phyloP scores from a whole-genome alignment of 306 rosid species.

The Castanea sativa region DNA sequence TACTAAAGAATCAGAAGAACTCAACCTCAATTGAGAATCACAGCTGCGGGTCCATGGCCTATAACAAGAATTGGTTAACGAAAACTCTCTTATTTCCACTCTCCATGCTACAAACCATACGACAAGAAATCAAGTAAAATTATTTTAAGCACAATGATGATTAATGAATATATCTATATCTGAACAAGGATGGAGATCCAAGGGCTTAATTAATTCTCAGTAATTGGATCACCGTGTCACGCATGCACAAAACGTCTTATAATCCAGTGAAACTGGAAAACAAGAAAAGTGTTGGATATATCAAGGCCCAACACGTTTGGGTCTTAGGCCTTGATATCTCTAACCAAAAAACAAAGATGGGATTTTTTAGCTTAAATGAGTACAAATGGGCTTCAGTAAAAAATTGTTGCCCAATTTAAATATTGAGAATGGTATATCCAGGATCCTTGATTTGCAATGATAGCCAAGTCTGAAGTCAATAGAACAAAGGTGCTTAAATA shows the following conservation, averaged over 20 bases:
- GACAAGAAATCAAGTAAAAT: not conserved
- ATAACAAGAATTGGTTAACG: not conserved
- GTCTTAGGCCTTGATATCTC: too few species aligned
- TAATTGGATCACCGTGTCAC: constrained; percentile 14
- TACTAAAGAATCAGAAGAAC: not conserved
- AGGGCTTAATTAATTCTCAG: not conserved
- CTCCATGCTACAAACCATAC: not conserved
- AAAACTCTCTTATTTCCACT: not conserved
- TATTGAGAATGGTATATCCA: constrained; percentile 66
- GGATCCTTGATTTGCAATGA: constrained; percentile 75
- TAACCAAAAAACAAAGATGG: not conserved
- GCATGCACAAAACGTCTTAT: constrained; percentile 41
- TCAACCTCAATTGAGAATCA: not conserved
- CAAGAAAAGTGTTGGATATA: constrained; percentile 1
- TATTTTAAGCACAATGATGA: not conserved
- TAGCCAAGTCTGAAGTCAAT: constrained; percentile 64
- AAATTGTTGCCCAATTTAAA: constrained; percentile 2
- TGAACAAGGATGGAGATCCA: not conserved
- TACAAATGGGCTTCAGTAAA: not conserved
- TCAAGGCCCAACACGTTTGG: too few species aligned
- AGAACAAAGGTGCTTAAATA: constrained; percentile 66
- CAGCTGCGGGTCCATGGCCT: not conserved
- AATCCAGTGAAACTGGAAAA: constrained; percentile 67
- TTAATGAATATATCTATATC: not conserved
- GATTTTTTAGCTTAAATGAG: not conserved